These are phyloP conservation scores for Glycine tomentella DNA, from an alignment of 306 rosid species.

Conservation along the genomic window DNA sequence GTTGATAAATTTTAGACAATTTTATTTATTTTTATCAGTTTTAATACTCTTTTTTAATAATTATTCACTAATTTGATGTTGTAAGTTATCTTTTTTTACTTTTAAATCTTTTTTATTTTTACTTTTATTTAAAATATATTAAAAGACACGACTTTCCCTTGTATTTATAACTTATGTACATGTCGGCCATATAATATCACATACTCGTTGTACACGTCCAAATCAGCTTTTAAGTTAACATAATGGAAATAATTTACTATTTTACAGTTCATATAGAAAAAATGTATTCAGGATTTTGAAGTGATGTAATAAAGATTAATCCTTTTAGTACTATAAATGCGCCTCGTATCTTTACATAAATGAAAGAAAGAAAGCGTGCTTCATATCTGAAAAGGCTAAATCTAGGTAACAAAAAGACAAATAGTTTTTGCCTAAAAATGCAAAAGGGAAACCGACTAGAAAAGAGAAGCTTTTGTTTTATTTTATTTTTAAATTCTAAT, in stretches of 20 bases:
- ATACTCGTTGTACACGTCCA: background rate
- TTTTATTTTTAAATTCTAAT: background rate
- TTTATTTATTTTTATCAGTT: too few species aligned
- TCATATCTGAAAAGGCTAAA: slow-evolving; percentile 37
- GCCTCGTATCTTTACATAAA: slow-evolving; percentile 26
- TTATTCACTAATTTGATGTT: too few species aligned
- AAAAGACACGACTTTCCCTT: too few species aligned
- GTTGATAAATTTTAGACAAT: too few species aligned
- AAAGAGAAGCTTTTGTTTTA: background rate
- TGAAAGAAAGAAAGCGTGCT: slow-evolving; percentile 27
- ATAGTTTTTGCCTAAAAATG: slow-evolving; percentile 28
- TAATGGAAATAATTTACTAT: background rate
- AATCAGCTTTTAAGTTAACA: background rate
- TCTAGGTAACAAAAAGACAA: slow-evolving; percentile 42
- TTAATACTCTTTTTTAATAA: too few species aligned
- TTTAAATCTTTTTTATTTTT: too few species aligned
- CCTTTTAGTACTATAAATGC: slow-evolving; percentile 8
- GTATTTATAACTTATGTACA: background rate
- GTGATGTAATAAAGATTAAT: slow-evolving; percentile 11
- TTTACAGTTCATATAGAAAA: background rate
- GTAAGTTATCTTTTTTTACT: too few species aligned
- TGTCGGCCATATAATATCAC: background rate
- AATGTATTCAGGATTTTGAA: background rate
- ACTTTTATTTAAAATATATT: too few species aligned
- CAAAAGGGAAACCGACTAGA: background rate